Conservation (phyloP, 208 protist genomes). For the Polymyxa betae region DNA sequence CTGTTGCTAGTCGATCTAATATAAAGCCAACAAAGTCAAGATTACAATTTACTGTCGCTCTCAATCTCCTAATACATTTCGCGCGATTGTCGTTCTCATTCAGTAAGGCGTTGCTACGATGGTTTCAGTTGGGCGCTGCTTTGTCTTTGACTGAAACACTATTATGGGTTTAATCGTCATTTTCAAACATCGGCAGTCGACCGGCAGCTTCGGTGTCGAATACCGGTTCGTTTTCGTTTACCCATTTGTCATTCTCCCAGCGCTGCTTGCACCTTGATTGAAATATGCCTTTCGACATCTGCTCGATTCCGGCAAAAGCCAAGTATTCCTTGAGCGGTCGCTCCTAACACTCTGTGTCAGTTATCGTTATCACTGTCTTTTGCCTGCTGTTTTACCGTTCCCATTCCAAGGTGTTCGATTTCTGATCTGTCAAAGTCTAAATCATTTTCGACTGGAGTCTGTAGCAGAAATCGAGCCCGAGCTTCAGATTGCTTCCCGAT, state of each 20-base stretch:
- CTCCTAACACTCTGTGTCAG: not conserved
- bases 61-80: constrained; percentile 43
- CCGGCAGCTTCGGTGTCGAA: not conserved
- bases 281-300: not conserved
- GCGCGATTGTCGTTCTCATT: not conserved
- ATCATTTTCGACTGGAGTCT: not conserved
- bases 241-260: not conserved
- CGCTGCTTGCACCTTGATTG: not conserved
- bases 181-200: not conserved
- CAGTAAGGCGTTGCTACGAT: not conserved
- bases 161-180: too few species aligned
- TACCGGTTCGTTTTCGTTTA: not conserved
- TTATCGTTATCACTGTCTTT: not conserved
- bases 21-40: not conserved
- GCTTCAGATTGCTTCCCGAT: not conserved
- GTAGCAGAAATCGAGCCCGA: not conserved
- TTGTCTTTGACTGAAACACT: not conserved
- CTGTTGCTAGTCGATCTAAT: constrained; percentile 51
- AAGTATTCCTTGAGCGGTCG: not conserved
- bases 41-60: constrained; percentile 28
- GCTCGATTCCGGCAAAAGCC: not conserved
- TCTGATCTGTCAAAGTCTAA: constrained; percentile 9
- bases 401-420: constrained; percentile 1
- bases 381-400: not conserved
- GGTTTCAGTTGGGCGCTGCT: not conserved